Base-by-base conservation (phyloP, 2,329 filamentous ascomycete species). In the Colletotrichum gloeosporioides region DNA sequence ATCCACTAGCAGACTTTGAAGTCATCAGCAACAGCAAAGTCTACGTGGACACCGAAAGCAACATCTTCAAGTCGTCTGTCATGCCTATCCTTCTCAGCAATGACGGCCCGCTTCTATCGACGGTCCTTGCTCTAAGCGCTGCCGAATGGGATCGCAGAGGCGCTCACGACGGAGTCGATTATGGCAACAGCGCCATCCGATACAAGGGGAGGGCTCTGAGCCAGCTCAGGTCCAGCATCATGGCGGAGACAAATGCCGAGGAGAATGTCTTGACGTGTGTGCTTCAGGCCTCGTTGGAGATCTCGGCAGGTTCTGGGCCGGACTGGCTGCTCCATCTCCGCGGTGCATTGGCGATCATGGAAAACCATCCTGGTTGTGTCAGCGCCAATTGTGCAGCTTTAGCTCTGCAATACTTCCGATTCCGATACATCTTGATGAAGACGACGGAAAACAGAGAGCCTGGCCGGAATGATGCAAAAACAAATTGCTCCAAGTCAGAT, bases 21-120 rank as follows among this genome's bases (percentile, higher is more conserved):
- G 71, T 73, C 49, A 68, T 64, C n/a, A 64, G 66, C 39, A 39
- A 25, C 65, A 73, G 65, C 36, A 39, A 65, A 36, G 71, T 73
- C 6, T 69, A 68, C 7, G 36, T 73, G 25, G 25, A 59, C 18
- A 53, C 53, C 16, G 65, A 73, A 29, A 64, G 55, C 8, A 73
- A 68, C 22, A 15, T 69, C 64, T 69, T 73, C 25, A 36, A 39
- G n/a, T 55, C 71, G 9, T 69, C n/a, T 8, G 55, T 69, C 39
- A 62, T 69, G 31, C 65, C 71, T 9, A n/a, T 73, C 15, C 55
- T 69, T 39, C 57, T 73, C 13, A 61, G 32, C 71, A 44, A 57
- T 15, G 34, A 64, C 18, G 71, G 71, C 25, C 55, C 71, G 15
- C 71, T 73, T 4, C 61, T 69, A 8, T 68, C 64, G 4, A 62